A percentile compares a stretch with the other conserved stretches of the same genome.
phyloP scores from a whole-genome alignment of 2,329 filamentous ascomycete genomes.

The Cordyceps tenuipes region DNA sequence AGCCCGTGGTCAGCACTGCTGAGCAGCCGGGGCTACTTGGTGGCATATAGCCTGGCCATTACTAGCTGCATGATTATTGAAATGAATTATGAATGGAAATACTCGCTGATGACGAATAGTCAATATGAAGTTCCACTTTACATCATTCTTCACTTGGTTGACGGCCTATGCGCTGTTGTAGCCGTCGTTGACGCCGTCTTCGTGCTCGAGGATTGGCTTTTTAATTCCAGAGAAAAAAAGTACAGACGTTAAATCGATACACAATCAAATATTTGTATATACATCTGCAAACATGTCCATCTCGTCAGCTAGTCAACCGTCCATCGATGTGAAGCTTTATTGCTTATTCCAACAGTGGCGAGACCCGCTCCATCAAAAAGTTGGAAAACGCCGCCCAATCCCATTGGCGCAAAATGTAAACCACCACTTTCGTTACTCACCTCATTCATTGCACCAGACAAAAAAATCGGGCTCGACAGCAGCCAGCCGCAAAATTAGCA shows the following conservation, averaged over 20 bases:
- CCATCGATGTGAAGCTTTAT: background rate
- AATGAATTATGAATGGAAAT: background rate
- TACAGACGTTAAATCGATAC: too few relatives aligned
- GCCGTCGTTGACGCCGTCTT: background rate
- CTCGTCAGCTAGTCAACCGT: too few relatives aligned
- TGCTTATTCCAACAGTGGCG: background rate
- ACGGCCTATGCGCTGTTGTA: background rate
- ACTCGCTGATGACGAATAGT: background rate
- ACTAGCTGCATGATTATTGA: background rate
- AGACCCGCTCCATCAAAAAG: slow-evolving; percentile 4
- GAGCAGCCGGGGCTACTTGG: background rate
- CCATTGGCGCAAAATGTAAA: slow-evolving; percentile 12
- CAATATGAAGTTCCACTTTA: background rate
- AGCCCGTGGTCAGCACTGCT: background rate
- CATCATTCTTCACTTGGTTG: background rate
- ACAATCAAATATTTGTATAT: background rate
- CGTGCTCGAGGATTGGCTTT: too few relatives aligned
- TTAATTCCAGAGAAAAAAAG: too few relatives aligned
- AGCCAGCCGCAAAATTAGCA: background rate
- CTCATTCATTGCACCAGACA: background rate
- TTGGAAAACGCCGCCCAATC: slow-evolving; percentile 4
- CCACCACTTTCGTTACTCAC: slow-evolving; percentile 6
- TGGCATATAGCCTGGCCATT: background rate
- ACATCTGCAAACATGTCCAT: background rate
- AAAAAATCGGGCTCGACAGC: background rate